These are phyloP conservation scores for Torulaspora quercuum DNA, from an alignment of 805 yeast genomes.

Conservation along the genomic window DNA sequence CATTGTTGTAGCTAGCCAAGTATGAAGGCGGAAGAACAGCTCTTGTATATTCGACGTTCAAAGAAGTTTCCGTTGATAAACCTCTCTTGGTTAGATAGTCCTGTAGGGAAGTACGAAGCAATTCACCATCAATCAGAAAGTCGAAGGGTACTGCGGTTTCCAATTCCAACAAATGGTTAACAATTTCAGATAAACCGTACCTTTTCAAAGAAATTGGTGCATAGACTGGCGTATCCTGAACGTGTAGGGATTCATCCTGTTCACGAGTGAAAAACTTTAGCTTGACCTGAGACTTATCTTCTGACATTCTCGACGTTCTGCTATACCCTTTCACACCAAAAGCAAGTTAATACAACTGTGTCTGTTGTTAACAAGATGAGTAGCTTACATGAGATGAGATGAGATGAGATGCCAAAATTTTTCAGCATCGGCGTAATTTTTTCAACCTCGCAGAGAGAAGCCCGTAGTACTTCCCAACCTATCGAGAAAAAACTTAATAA, in stretches of 20 bases:
- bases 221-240: slow-evolving; percentile 74
- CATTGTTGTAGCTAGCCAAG: slow-evolving; percentile 81
- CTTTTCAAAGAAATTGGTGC: slow-evolving; percentile 86
- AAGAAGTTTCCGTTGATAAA: slow-evolving; percentile 72
- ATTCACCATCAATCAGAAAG: slow-evolving; percentile 79
- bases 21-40: slow-evolving; percentile 94
- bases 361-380: slow-evolving; percentile 1
- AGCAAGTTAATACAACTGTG: too few species aligned
- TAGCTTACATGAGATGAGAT: slow-evolving; percentile 18
- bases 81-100: slow-evolving; percentile 76
- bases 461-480: too few species aligned
- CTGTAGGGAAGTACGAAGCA: slow-evolving; percentile 73
- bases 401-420: slow-evolving; percentile 21
- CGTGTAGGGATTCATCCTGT: slow-evolving; percentile 65
- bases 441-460: slow-evolving; percentile 1
- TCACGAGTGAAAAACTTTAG: slow-evolving; percentile 85
- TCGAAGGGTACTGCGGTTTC: slow-evolving; percentile 84
- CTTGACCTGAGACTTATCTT: slow-evolving; percentile 63
- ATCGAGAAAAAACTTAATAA: too few species aligned
- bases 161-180: slow-evolving; percentile 69
- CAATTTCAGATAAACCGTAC: slow-evolving; percentile 91
- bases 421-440: slow-evolving; percentile 4
- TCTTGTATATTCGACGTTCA: slow-evolving; percentile 84
- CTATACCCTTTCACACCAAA: too few species aligned
- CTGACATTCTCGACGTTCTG: slow-evolving; percentile 18